These are phyloP conservation scores for Thinopyrum elongatum DNA, from an alignment of 176 grass and related monocot species.

Conservation along the genomic window DNA sequence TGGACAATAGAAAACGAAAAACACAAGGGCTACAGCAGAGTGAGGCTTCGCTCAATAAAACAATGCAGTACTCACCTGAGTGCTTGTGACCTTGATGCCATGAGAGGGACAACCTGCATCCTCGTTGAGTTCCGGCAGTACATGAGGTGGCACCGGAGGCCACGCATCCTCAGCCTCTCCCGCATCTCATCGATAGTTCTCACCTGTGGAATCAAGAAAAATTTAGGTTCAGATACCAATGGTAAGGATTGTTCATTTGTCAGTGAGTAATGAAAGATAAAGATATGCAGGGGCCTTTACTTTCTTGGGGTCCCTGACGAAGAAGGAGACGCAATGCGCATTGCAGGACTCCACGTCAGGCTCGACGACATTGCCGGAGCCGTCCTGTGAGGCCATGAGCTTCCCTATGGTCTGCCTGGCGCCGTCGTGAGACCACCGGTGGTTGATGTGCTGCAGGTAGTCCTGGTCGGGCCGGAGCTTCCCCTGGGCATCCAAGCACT, in stretches of 20 bases:
- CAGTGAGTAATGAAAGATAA: neutral
- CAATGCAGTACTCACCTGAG: constrained; percentile 56
- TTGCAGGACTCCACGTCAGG: constrained; percentile 68
- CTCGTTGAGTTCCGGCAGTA: constrained; percentile 85
- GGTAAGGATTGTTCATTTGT: neutral
- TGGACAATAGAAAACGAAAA: too few species aligned
- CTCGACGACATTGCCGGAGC: constrained; percentile 32
- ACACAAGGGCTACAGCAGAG: too few species aligned
- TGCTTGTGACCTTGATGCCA: constrained; percentile 93
- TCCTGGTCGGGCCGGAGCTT: constrained; percentile 83
- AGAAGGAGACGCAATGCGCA: constrained; percentile 76
- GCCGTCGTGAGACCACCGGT: constrained; percentile 82
- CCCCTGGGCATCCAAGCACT: constrained; percentile 69
- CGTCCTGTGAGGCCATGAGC: constrained; percentile 48
- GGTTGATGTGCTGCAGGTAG: constrained; percentile 81
- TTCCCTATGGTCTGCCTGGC: constrained; percentile 64
- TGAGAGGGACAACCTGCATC: constrained; percentile 81
- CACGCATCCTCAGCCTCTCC: constrained; percentile 81
- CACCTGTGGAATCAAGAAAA: constrained; percentile 33
- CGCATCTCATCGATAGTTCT: constrained; percentile 68
- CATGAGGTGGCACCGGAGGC: constrained; percentile 85
- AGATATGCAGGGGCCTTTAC: constrained; percentile 1
- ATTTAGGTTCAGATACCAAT: constrained; percentile 14
- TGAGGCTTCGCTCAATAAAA: neutral
- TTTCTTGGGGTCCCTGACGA: constrained; percentile 70